Base-by-base conservation (phyloP, 2,329 filamentous ascomycete genomes). In the Sclerotinia subarctica region DNA sequence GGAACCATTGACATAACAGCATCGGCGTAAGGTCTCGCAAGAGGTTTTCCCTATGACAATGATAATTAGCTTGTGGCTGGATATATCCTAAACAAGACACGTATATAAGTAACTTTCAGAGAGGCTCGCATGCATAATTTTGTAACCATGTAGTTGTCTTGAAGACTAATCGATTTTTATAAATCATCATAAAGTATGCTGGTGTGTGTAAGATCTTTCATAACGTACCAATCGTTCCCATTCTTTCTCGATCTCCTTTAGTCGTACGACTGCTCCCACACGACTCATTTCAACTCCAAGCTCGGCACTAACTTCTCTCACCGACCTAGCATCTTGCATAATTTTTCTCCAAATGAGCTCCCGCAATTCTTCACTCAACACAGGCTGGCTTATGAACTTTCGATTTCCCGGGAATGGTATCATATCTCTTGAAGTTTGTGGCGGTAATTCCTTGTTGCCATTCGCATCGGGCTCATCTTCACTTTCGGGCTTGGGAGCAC, bases 111-210 rank as follows among this genome's bases (percentile, higher is more conserved):
- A 74, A 73, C 66, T 69, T 75, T 92, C 90, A 92, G 90, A 90
- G 87, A 90, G 86, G 86, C 84, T 87, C 84, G 86, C 84, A 89
- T 89, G 87, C 85, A 86, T 86, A 82, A 82, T 82, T 86, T 85
- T 90, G 84, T 94, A 94, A 97, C 92, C 92, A 95, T 89, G 84
- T 88, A 79, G 82, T 70, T 88, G 94, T 98, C 94, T 97, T 97
- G 85, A 96, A 97, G 94, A 98, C 94, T 97, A 97, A 98, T 97
- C 94, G 94, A 87, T 83, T 88, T 86, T 86, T 82, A 79, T 85
- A 87, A 83, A 85, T 92, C 89, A 91, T 91, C 88, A 90, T 78
- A 74, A 74, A 74, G 65, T 67, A 29, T 68, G 67, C 70, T 29
- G 53, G 13, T 53, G 56, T 38, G 46, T 47, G 21, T 60, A 64